Evolutionary conservation across 2,329 filamentous ascomycete species (phyloP), one percentile per base, ranked within the genome.

Genomic region (Penicillium sp.): DNA sequence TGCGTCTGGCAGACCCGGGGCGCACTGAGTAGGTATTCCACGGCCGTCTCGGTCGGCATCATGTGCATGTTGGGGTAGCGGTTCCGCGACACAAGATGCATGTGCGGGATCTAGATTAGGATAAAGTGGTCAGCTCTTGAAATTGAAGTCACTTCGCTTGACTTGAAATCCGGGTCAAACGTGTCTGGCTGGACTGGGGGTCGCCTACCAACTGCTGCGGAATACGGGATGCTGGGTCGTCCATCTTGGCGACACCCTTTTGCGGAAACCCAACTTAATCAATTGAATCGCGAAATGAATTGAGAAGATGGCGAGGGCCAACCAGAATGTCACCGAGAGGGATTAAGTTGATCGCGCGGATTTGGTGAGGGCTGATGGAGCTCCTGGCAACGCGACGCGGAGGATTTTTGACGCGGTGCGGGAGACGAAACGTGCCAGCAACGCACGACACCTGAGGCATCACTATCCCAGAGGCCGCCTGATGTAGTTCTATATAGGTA

Each of bases 71-170:
- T 79, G 2, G 94, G 91, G 77, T 93, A 97, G 70, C 89, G 86
- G 75, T 89, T 90, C 43, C 88, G 89, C 52, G 93, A 97, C 65
- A 97, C 83, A 64, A 97, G 87, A 76, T 98, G 94, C 69, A 97
- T 87, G 80, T 98, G 94, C 56, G 88, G 89, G 73, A 96, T 86
- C 91, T 95, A 73, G 61, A 37, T 13, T 10, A 33, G 35, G 13
- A 49, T 42, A 56, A 68, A 40, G 65, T 45, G 3, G 38, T 66
- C 46, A 68, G 63, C 46, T 62, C 51, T 65, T 65, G 45, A 35
- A 8, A 3, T 51, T 2, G 19, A 38, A 51, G 46, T 43, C 42
- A 45, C 45, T 30, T 52, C 43, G 57, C 58, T 14, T 14, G 14
- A 30, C 48, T n/a, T 19, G 16, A 14, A 5, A 22, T 42, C 55